These are phyloP conservation scores for Shiraia bambusicola DNA, from an alignment of 2,329 filamentous ascomycete species.

Conservation along the genomic window DNA sequence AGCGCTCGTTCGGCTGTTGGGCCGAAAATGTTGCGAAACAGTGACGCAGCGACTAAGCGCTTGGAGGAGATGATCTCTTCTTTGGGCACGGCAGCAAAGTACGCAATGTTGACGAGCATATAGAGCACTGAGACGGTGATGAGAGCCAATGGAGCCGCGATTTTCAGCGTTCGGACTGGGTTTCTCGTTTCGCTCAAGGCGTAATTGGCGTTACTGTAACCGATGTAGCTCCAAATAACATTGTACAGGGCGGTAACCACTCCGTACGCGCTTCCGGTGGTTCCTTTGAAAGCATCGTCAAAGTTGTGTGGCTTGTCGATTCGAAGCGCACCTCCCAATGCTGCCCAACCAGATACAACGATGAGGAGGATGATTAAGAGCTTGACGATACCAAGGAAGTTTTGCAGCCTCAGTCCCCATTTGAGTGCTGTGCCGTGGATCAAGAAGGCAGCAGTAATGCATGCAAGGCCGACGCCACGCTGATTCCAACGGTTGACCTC, in stretches of 20 bases:
- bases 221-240: slow-evolving; percentile 70
- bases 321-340: slow-evolving; percentile 62
- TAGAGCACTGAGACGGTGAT: slow-evolving; percentile 62
- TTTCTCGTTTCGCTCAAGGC: slow-evolving; percentile 66
- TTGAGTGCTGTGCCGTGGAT: slow-evolving; percentile 65
- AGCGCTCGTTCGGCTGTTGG: slow-evolving; percentile 58
- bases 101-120: slow-evolving; percentile 67
- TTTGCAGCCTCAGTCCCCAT: slow-evolving; percentile 68
- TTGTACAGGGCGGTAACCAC: slow-evolving; percentile 71
- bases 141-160: slow-evolving; percentile 64
- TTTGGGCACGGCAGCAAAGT: slow-evolving; percentile 63
- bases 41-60: slow-evolving; percentile 57
- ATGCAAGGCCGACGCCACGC: slow-evolving; percentile 65
- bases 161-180: slow-evolving; percentile 64
- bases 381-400: slow-evolving; percentile 66
- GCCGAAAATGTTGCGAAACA: slow-evolving; percentile 60
- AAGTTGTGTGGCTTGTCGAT: slow-evolving; percentile 66
- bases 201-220: slow-evolving; percentile 70
- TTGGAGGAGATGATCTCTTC: slow-evolving; percentile 57
- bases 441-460: slow-evolving; percentile 64
- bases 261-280: slow-evolving; percentile 65
- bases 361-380: slow-evolving; percentile 67
- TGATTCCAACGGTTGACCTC: slow-evolving; percentile 68
- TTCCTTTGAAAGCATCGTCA: slow-evolving; percentile 63
- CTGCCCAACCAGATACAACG: slow-evolving; percentile 62